Conservation (phyloP, 176 grass and related monocot species). For the Panicum miliaceum region DNA sequence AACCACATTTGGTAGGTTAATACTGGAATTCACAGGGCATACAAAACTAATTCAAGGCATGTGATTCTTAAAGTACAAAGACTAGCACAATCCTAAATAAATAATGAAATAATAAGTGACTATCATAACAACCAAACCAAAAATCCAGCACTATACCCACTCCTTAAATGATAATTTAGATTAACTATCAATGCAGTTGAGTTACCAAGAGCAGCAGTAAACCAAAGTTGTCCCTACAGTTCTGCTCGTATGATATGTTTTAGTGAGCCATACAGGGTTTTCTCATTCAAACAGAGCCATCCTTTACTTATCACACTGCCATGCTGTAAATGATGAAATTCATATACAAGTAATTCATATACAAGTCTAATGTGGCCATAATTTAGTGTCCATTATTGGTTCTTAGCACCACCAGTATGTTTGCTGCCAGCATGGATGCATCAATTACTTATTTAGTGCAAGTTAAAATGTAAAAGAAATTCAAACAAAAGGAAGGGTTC, state of each 20-base stretch:
- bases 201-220: constrained; percentile 24
- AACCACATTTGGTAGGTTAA: constrained; percentile 27
- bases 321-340: constrained; percentile 22
- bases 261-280: constrained; percentile 25
- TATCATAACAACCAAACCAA: neutral
- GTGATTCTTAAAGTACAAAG: constrained; percentile 37
- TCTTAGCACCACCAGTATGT: neutral
- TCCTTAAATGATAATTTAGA: constrained; percentile 35
- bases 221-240: constrained; percentile 26
- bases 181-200: constrained; percentile 28
- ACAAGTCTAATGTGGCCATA: neutral
- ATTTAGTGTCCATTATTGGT: constrained; percentile 7
- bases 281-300: constrained; percentile 12
- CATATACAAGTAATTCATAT: neutral
- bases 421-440: constrained; percentile 14
- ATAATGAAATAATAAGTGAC: constrained; percentile 12
- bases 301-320: constrained; percentile 3
- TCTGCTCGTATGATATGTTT: constrained; percentile 35
- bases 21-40: constrained; percentile 28
- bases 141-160: neutral
- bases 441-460: constrained; percentile 2
- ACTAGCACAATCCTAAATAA: neutral
- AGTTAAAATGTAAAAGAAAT: constrained; percentile 24
- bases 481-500: constrained; percentile 32
- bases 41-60: constrained; percentile 30